Conservation (phyloP, 805 yeast species). For the Jamesozyma lodderae region DNA sequence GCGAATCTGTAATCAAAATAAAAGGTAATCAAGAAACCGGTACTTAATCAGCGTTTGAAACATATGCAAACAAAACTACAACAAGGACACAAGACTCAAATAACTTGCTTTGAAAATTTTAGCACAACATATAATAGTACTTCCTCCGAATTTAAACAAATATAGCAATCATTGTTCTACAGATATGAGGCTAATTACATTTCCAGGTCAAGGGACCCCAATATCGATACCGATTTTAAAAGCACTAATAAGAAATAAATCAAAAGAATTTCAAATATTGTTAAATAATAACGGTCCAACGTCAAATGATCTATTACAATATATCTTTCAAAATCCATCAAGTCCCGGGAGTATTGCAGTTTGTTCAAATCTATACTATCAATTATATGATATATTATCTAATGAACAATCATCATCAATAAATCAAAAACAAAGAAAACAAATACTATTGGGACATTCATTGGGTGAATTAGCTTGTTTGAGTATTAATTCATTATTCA, state of each 20-base stretch:
- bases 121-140: no score
- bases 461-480: constrained; percentile 29
- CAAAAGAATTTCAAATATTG: constrained; percentile 13
- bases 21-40: no score
- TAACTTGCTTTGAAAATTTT: no score
- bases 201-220: constrained; percentile 32
- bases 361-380: constrained; percentile 24
- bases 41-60: no score
- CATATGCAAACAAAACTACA: no score
- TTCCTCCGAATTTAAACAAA: no score
- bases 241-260: constrained; percentile 18
- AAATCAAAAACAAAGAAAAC: not conserved
- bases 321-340: constrained; percentile 20
- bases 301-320: constrained; percentile 16
- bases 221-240: constrained; percentile 20
- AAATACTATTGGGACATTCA: constrained; percentile 28
- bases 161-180: no score
- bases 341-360: constrained; percentile 29
- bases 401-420: constrained; percentile 1
- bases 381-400: constrained; percentile 12
- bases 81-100: no score
- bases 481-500: constrained; percentile 21
- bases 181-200: constrained; percentile 23
- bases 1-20: no score
- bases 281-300: constrained; percentile 14